Evolutionary conservation across 176 grass and related monocot genomes (phyloP), one percentile per base, ranked within the genome.

Genomic region (Aegilops speltoides): DNA sequence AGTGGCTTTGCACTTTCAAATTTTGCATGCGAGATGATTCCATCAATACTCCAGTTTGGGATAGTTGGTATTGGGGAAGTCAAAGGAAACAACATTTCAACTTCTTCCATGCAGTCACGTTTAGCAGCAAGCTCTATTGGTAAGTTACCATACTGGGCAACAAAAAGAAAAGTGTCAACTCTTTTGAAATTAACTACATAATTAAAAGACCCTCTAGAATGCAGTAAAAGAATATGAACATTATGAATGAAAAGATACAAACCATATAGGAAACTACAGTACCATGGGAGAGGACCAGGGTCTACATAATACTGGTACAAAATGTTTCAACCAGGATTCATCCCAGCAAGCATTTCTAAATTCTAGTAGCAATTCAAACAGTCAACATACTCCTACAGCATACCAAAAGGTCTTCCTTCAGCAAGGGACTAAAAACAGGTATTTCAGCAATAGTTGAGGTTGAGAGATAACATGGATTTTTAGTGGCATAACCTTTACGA

Each of bases 1-100:
- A 87, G 12, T 82, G 85, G 78, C 60, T 69, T 81, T 75, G 64
- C 4, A 22, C 19, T 9, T 65, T 75, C 31, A 8, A 13, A 20
- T 71, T 84, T 87, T n/a, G 52, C 81, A 88, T 84, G 25, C 78
- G 80, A 45, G 63, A 88, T 84, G 78, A 88, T 52, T 50, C 87
- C 87, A 79, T 88, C 80, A 4, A 88, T 15, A 72, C 80, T 88
- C 81, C 81, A 88, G 54, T 79, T 76, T 78, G 4, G 20, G 20
- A 88, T 22, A 64, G 23, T 36, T 69, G 73, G 87, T 46, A 88
- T 84, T 48, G 80, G 81, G 73, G 60, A 88, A 68, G 87, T 88
- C 19, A 79, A 68, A 52, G 80, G 87, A 15, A 88, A 78, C 38
- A 88, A 20, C 80, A 88, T 83, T 71, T 84, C 87, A 63, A 88